These are phyloP conservation scores for Fusarium sp. DNA, from an alignment of 2,329 filamentous ascomycete species.

Conservation along the genomic window DNA sequence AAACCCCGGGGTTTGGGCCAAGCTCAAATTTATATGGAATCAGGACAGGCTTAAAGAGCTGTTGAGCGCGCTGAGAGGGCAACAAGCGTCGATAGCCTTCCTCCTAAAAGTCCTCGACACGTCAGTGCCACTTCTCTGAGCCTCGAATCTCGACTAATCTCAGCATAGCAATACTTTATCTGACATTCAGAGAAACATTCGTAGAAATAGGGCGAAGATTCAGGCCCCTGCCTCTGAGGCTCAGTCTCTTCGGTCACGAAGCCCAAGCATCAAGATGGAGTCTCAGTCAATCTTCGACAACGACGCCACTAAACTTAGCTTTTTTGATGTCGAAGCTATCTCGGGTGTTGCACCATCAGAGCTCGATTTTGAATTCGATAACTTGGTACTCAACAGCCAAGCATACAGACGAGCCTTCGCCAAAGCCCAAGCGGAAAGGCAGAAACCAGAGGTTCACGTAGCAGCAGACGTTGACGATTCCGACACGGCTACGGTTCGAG, in stretches of 20 bases:
- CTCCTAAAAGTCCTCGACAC: not conserved
- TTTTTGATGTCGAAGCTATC: not conserved
- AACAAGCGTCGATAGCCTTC: conserved; percentile 3
- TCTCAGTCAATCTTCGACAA: conserved; percentile 8
- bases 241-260: conserved; percentile 5
- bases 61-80: not conserved
- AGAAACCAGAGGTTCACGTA: not conserved
- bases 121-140: not conserved
- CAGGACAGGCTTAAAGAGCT: conserved; percentile 8
- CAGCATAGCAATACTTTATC: not conserved
- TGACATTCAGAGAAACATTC: conserved; percentile 4
- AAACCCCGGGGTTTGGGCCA: not conserved
- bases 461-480: not conserved
- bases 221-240: not conserved
- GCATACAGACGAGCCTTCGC: conserved; percentile 4
- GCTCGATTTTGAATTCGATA: conserved; percentile 13
- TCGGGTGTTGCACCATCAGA: conserved; percentile 10
- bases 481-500: not conserved
- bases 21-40: conserved; percentile 21
- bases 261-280: conserved; percentile 1
- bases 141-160: not conserved
- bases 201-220: not conserved
- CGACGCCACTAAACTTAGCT: not conserved
- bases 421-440: not conserved
- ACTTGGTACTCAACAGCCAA: conserved; percentile 7